Evolutionary conservation across 805 yeast species (phyloP), one percentile per base, ranked within the genome.

Genomic region (Schwanniomyces vanrijiae): DNA sequence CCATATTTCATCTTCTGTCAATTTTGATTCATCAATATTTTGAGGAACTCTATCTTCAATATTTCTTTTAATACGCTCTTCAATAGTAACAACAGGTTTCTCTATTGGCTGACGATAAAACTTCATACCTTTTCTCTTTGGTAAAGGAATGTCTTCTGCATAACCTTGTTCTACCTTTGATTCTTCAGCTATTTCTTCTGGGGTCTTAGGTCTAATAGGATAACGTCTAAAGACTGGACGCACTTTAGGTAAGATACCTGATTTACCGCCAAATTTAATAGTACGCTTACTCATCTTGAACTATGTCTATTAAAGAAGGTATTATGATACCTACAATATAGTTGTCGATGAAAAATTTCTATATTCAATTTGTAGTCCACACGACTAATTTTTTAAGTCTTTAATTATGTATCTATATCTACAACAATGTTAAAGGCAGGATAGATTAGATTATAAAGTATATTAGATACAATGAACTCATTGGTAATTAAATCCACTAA

Each of bases 201-300:
- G 77, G 51, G 76, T 76, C 50, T 72, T 61, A 25, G 82, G 84
- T 52, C 78, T 76, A 41, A 76, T 73, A 4, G 90, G 88, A 46
- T 80, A 79, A 16, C 62, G 51, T 57, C 83, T 87, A 68, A 91
- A 81, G 25, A 89, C 82, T 34, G 84, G 81, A 58, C 96, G 83
- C 8, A 88, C 83, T 46, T 70, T 74, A 41, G 97, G 97, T 53
- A 91, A 75, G 42, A 88, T 75, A 62, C 97, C 97, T 42, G 92
- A 84, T 66, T 86, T 86, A 13, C 82, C 82, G 25, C 83, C 82
- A 59, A 67, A 73, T 55, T 72, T 78, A 40, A 78, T 58, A 21
- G 73, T 70, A 44, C 81, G 74, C 54, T 77, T 80, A 44, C 82
- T 77, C 78, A 80, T 77, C 31, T 29, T 37, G n/a, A 8, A 37